Conservation (phyloP, 225 moss, liverwort and hornwort genomes). For the Ulota crispa region DNA sequence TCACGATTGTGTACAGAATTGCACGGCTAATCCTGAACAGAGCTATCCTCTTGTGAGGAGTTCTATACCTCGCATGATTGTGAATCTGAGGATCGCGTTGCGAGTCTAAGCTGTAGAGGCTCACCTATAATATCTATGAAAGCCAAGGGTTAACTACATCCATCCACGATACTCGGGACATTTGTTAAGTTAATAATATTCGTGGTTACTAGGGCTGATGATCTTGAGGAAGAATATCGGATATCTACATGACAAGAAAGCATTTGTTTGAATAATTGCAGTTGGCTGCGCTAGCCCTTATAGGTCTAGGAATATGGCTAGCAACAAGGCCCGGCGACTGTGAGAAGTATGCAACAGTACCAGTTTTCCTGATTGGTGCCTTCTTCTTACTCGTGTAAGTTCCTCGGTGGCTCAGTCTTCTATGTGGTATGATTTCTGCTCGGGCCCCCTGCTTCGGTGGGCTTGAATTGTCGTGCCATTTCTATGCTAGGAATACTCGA, state of each 20-base stretch:
- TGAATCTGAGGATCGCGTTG: not conserved
- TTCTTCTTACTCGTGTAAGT: slow-evolving; percentile 55
- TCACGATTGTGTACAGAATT: not conserved
- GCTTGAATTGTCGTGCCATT: not conserved
- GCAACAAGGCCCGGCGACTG: slow-evolving; percentile 57
- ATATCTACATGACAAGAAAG: not conserved
- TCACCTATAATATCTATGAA: not conserved
- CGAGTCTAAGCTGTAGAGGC: not conserved
- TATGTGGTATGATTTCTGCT: not conserved
- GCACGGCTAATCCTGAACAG: not conserved
- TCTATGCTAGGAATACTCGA: not conserved
- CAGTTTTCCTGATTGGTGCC: slow-evolving; percentile 49
- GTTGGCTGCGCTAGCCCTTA: slow-evolving; percentile 42
- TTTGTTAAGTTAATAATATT: not conserved
- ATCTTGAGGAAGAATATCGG: not conserved
- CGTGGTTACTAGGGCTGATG: not conserved
- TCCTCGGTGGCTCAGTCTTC: not conserved
- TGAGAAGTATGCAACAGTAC: slow-evolving; percentile 50
- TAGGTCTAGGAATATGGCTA: slow-evolving; percentile 50
- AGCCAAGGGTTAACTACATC: not conserved
- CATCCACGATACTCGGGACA: not conserved
- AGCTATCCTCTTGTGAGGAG: not conserved
- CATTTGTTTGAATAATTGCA: slow-evolving; percentile 18
- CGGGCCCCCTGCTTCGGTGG: not conserved
- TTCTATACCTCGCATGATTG: not conserved